phyloP scores from a whole-genome alignment of 2,329 filamentous ascomycete species.

The Ophiostoma ips region DNA sequence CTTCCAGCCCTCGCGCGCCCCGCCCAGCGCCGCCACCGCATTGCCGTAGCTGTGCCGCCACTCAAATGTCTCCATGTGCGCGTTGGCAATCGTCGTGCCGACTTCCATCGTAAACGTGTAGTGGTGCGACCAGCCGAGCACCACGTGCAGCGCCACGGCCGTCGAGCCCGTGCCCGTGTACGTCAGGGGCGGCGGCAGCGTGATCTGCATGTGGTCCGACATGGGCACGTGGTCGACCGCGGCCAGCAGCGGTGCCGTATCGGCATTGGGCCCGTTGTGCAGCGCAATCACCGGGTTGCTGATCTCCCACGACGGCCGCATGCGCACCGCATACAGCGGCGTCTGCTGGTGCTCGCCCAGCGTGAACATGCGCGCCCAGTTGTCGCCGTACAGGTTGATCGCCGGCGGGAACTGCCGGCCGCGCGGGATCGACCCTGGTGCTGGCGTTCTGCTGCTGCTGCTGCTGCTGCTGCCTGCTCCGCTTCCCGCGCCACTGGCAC shows the following conservation, averaged over 20 bases:
- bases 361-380: constrained; percentile 12
- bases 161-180: constrained; percentile 11
- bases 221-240: constrained; percentile 13
- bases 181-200: constrained; percentile 18
- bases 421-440: constrained; percentile 9
- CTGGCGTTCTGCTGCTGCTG: not conserved
- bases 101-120: constrained; percentile 25
- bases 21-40: constrained; percentile 22
- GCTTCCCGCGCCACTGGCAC: not conserved
- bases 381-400: constrained; percentile 21
- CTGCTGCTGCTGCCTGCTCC: not conserved
- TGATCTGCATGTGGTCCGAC: constrained; percentile 15
- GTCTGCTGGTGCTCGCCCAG: constrained; percentile 21
- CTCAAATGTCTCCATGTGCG: constrained; percentile 25
- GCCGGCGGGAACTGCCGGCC: constrained; percentile 20
- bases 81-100: constrained; percentile 11
- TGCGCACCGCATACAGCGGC: constrained; percentile 21
- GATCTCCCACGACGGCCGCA: constrained; percentile 16
- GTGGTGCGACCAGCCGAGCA: constrained; percentile 10
- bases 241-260: constrained; percentile 19
- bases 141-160: constrained; percentile 6
- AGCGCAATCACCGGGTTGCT: constrained; percentile 20
- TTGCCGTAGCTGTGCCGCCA: constrained; percentile 27
- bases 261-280: constrained; percentile 21
- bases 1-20: constrained; percentile 26